phyloP scores from a whole-genome alignment of 2,329 filamentous ascomycete species.

The Clathrospora elynae region DNA sequence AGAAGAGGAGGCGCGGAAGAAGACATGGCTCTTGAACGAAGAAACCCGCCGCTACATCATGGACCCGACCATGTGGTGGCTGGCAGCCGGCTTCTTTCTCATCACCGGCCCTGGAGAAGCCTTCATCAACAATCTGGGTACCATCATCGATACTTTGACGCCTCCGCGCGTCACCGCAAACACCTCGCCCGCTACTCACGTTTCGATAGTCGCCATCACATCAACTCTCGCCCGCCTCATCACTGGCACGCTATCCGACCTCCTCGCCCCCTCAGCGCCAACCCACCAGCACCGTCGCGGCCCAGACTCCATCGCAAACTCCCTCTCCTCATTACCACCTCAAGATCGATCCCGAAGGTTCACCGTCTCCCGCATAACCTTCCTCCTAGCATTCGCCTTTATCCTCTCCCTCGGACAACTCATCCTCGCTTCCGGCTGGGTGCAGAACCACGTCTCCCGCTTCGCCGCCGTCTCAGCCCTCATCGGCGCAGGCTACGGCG shows the following conservation, averaged over 20 bases:
- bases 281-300: conserved; percentile 64
- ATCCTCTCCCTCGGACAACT: conserved; percentile 80
- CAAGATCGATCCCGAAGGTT: conserved; percentile 47
- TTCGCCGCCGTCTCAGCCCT: conserved; percentile 87
- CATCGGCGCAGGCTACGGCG: conserved; percentile 90
- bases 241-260: conserved; percentile 85
- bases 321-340: conserved; percentile 43
- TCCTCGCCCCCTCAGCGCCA: conserved; percentile 67
- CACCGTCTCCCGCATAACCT: conserved; percentile 75
- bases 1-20: conserved; percentile 70
- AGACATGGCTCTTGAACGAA: conserved; percentile 87
- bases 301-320: conserved; percentile 51
- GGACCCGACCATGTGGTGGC: conserved; percentile 94
- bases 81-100: conserved; percentile 88
- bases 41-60: conserved; percentile 84
- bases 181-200: conserved; percentile 80
- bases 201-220: conserved; percentile 87
- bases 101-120: conserved; percentile 95
- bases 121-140: conserved; percentile 96
- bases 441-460: conserved; percentile 74
- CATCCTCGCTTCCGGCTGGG: conserved; percentile 73
- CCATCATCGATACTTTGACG: conserved; percentile 85
- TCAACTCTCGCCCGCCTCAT: conserved; percentile 90
- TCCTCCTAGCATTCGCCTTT: conserved; percentile 81
- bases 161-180: conserved; percentile 61